A percentile compares a stretch with the other conserved stretches of the same genome.
Evolutionary conservation across 345 rosid genomes (phyloP).

Genomic region (Citrus sp.): DNA sequence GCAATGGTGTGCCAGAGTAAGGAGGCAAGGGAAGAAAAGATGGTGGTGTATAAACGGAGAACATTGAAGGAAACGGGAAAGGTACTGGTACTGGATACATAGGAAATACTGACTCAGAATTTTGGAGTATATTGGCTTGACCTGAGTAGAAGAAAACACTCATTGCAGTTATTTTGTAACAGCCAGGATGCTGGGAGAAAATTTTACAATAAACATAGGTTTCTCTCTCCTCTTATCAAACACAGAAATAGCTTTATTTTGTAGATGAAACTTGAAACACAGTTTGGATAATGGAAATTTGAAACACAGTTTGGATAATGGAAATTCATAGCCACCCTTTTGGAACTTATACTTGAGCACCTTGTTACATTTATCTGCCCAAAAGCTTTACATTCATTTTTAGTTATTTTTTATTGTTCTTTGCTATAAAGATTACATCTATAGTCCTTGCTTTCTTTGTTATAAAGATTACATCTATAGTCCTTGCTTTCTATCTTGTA

Average conservation of each 20-base stretch:
- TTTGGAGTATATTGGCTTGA: neutral
- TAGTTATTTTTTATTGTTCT: neutral
- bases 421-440: neutral
- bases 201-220: neutral
- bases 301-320: neutral
- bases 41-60: constrained; percentile 21
- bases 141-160: neutral
- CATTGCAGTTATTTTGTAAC: neutral
- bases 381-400: neutral
- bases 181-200: neutral
- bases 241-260: neutral
- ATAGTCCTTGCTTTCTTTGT: neutral
- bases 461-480: neutral
- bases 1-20: constrained; percentile 1
- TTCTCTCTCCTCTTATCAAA: neutral
- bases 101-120: neutral
- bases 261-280: neutral
- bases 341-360: neutral
- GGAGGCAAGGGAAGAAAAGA: constrained; percentile 10
- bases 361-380: neutral
- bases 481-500: too few species aligned
- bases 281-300: neutral
- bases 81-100: neutral
- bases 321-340: neutral
- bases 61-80: neutral